Base-by-base conservation (phyloP, 495 filamentous ascomycete species). In the Glarea lozoyensis region DNA sequence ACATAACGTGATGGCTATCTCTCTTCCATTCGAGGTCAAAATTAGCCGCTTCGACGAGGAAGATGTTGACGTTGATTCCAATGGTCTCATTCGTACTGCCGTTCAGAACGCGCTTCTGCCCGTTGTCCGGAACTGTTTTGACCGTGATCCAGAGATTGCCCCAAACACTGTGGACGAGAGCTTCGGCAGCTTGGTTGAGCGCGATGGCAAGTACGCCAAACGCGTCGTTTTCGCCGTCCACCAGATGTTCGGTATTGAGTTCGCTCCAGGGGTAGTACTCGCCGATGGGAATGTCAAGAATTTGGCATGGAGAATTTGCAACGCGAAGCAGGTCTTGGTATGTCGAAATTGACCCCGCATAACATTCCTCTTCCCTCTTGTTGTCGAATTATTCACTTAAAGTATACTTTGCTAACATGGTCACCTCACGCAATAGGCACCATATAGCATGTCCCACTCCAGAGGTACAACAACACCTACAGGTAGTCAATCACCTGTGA, bases 161-260 rank as follows among this genome's bases (percentile, higher is more conserved):
- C 92, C 92, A 1, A 75, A 73, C 37, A 82, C 77, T 10, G 71
- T 79, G 0, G 79, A 88, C 2, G 92, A 97, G 59, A 70, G 73
- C 25, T 98, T 90, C 54, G 89, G 93, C 5, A 70, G 72, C 43
- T 69, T 84, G 31, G 84, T 94, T 9, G 84, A 94, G 55, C 68
- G 87, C 9, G 83, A 95, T 36, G 79, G 81, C 46, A 95, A 94
- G 58, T 96, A 84, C 49, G 85, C 89, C 13, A 84, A 79, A 58
- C 63, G 92, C 29, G 78, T 97, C 22, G 87, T 96, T 0, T 97
- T 90, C 65, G 92, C 93, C 9, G 85, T 97, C 27, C 83, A 83
- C 43, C 86, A 94, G 62, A 97, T 95, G 90, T 98, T 98, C 57
- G 93, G 92, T 41, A 81, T 98, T 45, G 93, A 98, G 60, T 82